Evolutionary conservation across 805 yeast species (phyloP).

Genomic region (Metschnikowia continentalis): DNA sequence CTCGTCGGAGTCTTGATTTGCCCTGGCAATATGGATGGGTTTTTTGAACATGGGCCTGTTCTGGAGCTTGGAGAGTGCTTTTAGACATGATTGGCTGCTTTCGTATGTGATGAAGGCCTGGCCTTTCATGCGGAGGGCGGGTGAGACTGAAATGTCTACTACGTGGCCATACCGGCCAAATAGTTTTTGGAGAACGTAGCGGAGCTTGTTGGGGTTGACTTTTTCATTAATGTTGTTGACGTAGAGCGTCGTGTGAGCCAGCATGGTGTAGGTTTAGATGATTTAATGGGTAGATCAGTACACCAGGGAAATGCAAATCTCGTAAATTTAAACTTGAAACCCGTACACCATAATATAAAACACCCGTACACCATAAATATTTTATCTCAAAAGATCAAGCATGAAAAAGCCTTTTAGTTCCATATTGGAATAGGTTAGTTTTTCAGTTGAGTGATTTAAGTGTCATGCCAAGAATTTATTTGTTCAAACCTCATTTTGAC

Average conservation of each 20-base stretch:
- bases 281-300: background rate
- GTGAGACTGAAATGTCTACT: constrained; percentile 50
- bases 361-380: no score
- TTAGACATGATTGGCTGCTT: constrained; percentile 36
- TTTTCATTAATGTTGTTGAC: constrained; percentile 71
- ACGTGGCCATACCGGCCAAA: constrained; percentile 48
- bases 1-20: constrained; percentile 44
- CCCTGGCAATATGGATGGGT: constrained; percentile 43
- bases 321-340: no score
- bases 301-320: constrained; percentile 11
- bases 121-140: constrained; percentile 65
- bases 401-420: no score
- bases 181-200: constrained; percentile 35
- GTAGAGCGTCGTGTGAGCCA: constrained; percentile 37
- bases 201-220: constrained; percentile 50
- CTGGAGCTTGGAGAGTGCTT: constrained; percentile 43
- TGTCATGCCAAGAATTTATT: no score
- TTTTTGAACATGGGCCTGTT: constrained; percentile 43
- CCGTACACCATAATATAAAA: no score
- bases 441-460: no score
- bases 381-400: no score
- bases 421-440: no score
- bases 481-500: no score
- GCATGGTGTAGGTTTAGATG: constrained; percentile 15
- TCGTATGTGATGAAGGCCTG: constrained; percentile 74